A percentile compares a stretch with the other conserved stretches of the same genome.
Conservation (phyloP, 1,139 yeast species). For the Debaryomyces subglobosus region DNA sequence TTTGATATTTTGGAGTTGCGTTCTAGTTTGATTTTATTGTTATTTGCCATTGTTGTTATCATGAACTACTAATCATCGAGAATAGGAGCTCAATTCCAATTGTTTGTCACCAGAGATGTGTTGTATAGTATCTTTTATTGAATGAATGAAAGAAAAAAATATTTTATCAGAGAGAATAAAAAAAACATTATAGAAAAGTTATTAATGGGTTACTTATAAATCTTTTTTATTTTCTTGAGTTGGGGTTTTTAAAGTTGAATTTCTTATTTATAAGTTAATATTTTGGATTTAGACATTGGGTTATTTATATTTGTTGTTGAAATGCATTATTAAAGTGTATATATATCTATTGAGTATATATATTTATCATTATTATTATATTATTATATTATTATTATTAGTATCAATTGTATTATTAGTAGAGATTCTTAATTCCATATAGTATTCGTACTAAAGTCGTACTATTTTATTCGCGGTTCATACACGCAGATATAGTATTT, state of each 20-base stretch:
- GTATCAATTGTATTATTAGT: background rate
- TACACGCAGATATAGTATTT: background rate
- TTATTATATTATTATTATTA: background rate
- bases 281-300: constrained; percentile 48
- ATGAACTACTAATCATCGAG: constrained; percentile 8
- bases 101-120: constrained; percentile 8
- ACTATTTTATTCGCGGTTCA: background rate
- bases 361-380: constrained; percentile 1
- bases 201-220: constrained; percentile 35
- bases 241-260: constrained; percentile 26
- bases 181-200: constrained; percentile 29
- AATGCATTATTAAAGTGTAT: constrained; percentile 29
- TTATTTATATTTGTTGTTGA: constrained; percentile 24
- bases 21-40: constrained; percentile 9
- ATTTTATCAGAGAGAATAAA: constrained; percentile 10
- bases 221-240: constrained; percentile 28
- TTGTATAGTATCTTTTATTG: constrained; percentile 8
- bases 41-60: constrained; percentile 3
- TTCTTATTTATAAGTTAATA: constrained; percentile 19
- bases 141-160: constrained; percentile 5
- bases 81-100: constrained; percentile 8
- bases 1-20: constrained; percentile 13
- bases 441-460: too few species aligned
- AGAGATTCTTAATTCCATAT: too few species aligned
- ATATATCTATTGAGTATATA: constrained; percentile 13